A percentile compares a stretch with the other conserved stretches of the same genome.
These are phyloP conservation scores for Fennellomyces sp. DNA, from an alignment of 371 early-diverging fungal species.

Conservation along the genomic window DNA sequence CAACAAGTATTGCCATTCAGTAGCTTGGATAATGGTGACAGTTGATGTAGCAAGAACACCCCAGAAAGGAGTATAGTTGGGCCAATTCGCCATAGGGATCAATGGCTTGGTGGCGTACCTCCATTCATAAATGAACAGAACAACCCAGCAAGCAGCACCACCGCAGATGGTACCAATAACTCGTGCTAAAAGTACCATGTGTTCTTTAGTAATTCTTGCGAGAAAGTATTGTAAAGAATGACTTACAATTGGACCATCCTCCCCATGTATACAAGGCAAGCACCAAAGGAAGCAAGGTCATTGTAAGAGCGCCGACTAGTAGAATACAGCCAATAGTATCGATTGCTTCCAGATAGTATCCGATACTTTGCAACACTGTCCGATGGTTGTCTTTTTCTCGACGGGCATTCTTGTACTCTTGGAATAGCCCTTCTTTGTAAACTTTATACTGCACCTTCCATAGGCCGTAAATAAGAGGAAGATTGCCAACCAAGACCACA, in stretches of 20 bases:
- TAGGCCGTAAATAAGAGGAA: conserved; percentile 22
- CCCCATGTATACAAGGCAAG: conserved; percentile 42
- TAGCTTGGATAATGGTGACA: conserved; percentile 41
- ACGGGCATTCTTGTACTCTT: not conserved
- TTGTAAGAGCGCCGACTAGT: conserved; percentile 38
- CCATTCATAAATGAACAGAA: conserved; percentile 34
- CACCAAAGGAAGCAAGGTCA: conserved; percentile 50
- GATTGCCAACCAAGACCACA: conserved; percentile 17
- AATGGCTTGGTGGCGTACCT: conserved; percentile 41
- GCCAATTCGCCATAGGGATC: conserved; percentile 28
- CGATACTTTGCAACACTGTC: not conserved
- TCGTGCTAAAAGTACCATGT: not conserved
- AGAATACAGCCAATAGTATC: conserved; percentile 48
- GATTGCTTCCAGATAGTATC: not conserved
- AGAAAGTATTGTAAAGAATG: not conserved
- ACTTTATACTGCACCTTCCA: conserved; percentile 16
- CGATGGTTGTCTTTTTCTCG: not conserved
- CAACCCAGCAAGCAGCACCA: not conserved
- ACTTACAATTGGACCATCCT: conserved; percentile 32
- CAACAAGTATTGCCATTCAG: conserved; percentile 43
- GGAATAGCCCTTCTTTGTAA: not conserved
- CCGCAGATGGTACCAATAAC: not conserved
- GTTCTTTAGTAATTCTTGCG: not conserved
- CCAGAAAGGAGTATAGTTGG: conserved; percentile 33
- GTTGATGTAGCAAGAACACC: conserved; percentile 43